Conservation (phyloP, 352 stramenopile species). For the Salisapilia sapeloensis region DNA sequence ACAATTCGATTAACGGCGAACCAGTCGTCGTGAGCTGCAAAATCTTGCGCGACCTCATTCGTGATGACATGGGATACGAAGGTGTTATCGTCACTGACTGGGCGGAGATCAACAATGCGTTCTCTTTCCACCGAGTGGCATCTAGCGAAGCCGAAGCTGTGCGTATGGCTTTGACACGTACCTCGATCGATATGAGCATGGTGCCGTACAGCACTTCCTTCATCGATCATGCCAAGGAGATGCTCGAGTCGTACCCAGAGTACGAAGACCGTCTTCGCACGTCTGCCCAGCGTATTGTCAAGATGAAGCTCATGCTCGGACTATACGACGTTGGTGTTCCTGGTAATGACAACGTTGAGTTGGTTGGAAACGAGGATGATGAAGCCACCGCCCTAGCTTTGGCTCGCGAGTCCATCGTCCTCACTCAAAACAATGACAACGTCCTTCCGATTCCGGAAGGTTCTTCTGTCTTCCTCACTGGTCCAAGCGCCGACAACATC, state of each 20-base stretch:
- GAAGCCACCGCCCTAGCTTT: conserved; percentile 34
- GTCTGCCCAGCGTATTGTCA: conserved; percentile 45
- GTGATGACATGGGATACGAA: conserved; percentile 73
- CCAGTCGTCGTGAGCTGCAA: conserved; percentile 32
- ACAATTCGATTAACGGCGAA: conserved; percentile 20
- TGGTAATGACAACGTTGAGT: conserved; percentile 14
- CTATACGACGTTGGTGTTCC: conserved; percentile 54
- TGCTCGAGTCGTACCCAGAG: conserved; percentile 14
- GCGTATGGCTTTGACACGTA: conserved; percentile 44
- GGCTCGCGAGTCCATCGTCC: conserved; percentile 64
- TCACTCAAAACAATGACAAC: conserved; percentile 63
- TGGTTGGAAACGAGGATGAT: conserved; percentile 36
- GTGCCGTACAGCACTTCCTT: conserved; percentile 32
- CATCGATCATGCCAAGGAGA: conserved; percentile 23
- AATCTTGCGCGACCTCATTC: conserved; percentile 67
- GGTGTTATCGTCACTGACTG: conserved; percentile 87
- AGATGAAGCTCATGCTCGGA: conserved; percentile 50
- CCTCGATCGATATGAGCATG: conserved; percentile 87
- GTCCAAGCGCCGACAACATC: conserved; percentile 43
- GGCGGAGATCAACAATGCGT: conserved; percentile 83
- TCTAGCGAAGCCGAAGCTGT: conserved; percentile 35
- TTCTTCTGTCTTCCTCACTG: conserved; percentile 44
- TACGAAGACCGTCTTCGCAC: conserved; percentile 25
- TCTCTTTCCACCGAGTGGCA: conserved; percentile 37
- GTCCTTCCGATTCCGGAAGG: conserved; percentile 24